phyloP scores from a whole-genome alignment of 352 stramenopile genomes.

The Peronospora tabacina region DNA sequence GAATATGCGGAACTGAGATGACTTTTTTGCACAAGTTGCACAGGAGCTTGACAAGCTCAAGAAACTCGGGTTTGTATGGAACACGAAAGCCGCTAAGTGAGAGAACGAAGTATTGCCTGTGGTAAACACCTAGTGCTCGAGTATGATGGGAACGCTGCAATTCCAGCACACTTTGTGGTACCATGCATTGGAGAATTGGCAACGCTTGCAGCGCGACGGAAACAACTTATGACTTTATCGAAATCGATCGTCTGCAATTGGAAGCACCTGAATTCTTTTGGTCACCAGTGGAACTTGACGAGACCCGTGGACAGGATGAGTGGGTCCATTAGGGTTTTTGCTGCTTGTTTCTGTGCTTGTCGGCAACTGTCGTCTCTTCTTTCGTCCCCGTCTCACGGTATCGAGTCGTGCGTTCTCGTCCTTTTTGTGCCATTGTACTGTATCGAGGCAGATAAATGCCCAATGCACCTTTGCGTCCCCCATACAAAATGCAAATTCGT shows the following conservation, averaged over 20 bases:
- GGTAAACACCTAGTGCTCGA: conserved; percentile 37
- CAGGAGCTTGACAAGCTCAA: conserved; percentile 39
- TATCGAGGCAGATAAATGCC: conserved; percentile 40
- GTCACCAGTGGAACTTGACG: conserved; percentile 15
- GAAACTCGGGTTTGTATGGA: conserved; percentile 53
- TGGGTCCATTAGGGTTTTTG: conserved; percentile 15
- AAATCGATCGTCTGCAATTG: conserved; percentile 40
- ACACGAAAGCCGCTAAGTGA: conserved; percentile 38
- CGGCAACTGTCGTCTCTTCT: conserved; percentile 1
- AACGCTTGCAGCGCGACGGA: conserved; percentile 14
- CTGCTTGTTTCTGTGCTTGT: conserved; percentile 38
- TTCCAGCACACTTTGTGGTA: conserved; percentile 47
- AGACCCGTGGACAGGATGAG: conserved; percentile 3
- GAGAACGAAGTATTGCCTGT: conserved; percentile 35
- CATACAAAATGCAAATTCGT: no score
- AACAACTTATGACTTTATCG: conserved; percentile 41
- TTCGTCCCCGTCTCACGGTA: conserved; percentile 11
- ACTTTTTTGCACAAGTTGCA: conserved; percentile 46
- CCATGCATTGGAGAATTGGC: conserved; percentile 32
- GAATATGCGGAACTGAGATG: conserved; percentile 43
- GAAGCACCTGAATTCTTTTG: conserved; percentile 47
- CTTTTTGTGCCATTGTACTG: conserved; percentile 33
- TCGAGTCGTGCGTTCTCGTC: conserved; percentile 31
- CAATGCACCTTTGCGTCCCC: conserved; percentile 22
- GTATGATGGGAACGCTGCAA: conserved; percentile 24